phyloP scores from a whole-genome alignment of 1,139 yeast genomes.

The Nakaseomyces glabratus region DNA sequence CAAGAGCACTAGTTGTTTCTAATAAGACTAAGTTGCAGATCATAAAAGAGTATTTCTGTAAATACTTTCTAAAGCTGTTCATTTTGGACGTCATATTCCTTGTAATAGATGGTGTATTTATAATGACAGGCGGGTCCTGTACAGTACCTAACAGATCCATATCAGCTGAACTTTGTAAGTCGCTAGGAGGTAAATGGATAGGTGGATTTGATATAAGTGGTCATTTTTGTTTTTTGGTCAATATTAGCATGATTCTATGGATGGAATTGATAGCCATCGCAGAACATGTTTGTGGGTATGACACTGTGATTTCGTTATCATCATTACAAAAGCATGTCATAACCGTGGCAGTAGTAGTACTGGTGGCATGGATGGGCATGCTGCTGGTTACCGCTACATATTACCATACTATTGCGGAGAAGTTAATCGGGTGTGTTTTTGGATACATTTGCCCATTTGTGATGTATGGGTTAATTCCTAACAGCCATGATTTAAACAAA shows the following conservation, averaged over 20 bases:
- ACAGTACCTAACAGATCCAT: constrained; percentile 13
- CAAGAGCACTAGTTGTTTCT: not conserved
- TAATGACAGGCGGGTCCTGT: constrained; percentile 34
- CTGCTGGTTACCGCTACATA: constrained; percentile 47
- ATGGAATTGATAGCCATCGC: constrained; percentile 29
- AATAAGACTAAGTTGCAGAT: constrained; percentile 6
- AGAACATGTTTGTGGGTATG: constrained; percentile 13
- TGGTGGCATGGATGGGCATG: constrained; percentile 39
- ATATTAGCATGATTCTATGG: constrained; percentile 41
- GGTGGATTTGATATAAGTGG: constrained; percentile 60
- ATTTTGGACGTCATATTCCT: constrained; percentile 22
- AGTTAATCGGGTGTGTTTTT: constrained; percentile 41
- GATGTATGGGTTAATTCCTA: constrained; percentile 28
- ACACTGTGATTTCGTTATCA: constrained; percentile 9
- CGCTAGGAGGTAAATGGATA: constrained; percentile 37
- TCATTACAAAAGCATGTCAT: constrained; percentile 11
- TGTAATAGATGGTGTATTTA: constrained; percentile 31
- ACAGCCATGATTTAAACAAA: constrained; percentile 11
- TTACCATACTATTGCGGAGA: constrained; percentile 54
- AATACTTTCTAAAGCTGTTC: constrained; percentile 23
- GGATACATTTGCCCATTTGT: constrained; percentile 39
- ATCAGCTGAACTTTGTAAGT: constrained; percentile 24
- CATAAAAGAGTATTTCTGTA: constrained; percentile 21
- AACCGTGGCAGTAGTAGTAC: constrained; percentile 12
- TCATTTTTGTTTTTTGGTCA: constrained; percentile 46